A percentile compares a stretch with the other conserved stretches of the same genome.
Conservation (phyloP, 208 protist genomes). For the Tritrichomonas foetus region DNA sequence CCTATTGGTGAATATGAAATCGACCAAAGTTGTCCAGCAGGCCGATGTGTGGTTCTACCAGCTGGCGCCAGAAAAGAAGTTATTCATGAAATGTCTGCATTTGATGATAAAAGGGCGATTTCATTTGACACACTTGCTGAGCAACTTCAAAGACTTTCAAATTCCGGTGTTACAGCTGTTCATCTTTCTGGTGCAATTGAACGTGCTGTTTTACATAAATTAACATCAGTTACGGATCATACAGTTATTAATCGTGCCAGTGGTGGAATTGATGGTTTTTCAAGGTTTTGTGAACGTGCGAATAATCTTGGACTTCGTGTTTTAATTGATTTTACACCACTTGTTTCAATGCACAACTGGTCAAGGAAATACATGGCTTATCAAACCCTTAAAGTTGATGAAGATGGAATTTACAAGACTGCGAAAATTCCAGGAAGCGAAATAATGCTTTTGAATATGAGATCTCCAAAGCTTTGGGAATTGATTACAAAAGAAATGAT, state of each 20-base stretch:
- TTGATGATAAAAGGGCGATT: background rate
- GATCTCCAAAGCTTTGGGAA: background rate
- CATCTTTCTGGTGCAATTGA: background rate
- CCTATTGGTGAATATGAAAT: background rate
- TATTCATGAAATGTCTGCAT: slow-evolving; percentile 4
- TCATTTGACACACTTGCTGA: background rate
- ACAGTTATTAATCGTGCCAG: background rate
- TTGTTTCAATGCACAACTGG: background rate
- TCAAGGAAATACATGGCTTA: background rate
- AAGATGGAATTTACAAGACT: background rate
- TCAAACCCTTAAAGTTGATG: background rate
- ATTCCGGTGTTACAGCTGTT: background rate
- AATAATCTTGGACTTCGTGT: background rate
- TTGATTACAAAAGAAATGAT: background rate
- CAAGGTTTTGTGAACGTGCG: background rate
- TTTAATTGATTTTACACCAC: background rate
- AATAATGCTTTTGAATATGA: background rate
- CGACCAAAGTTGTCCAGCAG: background rate
- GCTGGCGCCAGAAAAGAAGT: background rate
- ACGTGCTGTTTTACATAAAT: too few relatives aligned
- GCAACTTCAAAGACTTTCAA: background rate
- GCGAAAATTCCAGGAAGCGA: background rate
- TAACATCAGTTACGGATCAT: slow-evolving; percentile 12
- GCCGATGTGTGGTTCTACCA: background rate
- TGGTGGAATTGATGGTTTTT: background rate